A percentile compares a stretch with the other conserved stretches of the same genome.
These are phyloP conservation scores for Nannizzia gypsea DNA, from an alignment of 2,329 filamentous ascomycete species.

Conservation along the genomic window DNA sequence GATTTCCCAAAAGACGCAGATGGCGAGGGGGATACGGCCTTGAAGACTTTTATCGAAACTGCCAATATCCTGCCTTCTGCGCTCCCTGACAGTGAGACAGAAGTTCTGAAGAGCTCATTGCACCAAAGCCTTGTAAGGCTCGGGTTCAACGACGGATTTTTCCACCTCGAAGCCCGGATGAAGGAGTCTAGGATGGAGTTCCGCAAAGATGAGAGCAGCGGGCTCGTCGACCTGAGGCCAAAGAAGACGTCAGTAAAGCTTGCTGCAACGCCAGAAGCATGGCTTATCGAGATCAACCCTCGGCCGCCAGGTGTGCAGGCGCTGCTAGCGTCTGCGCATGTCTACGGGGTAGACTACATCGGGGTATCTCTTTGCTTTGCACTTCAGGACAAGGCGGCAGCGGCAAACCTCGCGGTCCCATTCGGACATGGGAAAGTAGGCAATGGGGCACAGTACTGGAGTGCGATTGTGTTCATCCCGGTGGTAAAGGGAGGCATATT, in stretches of 20 bases:
- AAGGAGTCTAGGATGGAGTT: background rate
- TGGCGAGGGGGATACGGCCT: background rate
- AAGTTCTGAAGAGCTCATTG: background rate
- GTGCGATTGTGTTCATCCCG: too few species aligned
- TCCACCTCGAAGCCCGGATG: slow-evolving; percentile 5
- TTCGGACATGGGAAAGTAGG: too few species aligned
- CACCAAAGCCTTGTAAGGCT: background rate
- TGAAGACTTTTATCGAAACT: background rate
- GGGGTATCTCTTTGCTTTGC: background rate
- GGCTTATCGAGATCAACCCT: slow-evolving; percentile 21
- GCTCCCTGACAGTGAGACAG: background rate
- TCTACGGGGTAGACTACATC: slow-evolving; percentile 19
- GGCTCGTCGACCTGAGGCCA: background rate
- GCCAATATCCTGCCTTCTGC: background rate
- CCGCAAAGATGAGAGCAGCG: background rate
- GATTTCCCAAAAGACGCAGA: background rate
- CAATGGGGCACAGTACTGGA: too few species aligned
- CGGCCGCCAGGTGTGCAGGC: slow-evolving; percentile 16
- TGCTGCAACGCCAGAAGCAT: slow-evolving; percentile 6
- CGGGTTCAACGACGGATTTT: slow-evolving; percentile 4
- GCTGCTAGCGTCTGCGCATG: slow-evolving; percentile 6
- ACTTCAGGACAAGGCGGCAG: too few species aligned
- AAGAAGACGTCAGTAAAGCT: background rate
- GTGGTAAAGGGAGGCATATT: too few species aligned
- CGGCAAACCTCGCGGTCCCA: too few species aligned